Evolutionary conservation across 257 asterid species (phyloP), one percentile per base, ranked within the genome.

Genomic region (Nicotiana knightiana): DNA sequence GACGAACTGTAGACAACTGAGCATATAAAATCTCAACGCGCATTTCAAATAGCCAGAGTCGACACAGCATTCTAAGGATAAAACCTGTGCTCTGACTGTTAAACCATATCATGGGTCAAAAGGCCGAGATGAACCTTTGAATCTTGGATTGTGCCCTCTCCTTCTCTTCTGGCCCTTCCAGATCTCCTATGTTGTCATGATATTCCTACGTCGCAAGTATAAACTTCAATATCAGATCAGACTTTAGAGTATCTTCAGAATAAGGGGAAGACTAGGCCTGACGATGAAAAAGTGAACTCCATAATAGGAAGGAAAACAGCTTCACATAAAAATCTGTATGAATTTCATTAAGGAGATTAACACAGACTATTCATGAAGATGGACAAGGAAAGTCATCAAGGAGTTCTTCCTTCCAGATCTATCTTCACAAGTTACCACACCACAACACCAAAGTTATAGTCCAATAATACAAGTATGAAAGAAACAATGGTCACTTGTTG

Each of bases 111-210:
- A 51, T 15, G 63, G 13, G 13, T 73, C 83, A 89, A 82, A 96
- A 84, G 37, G 98, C 93, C 1, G 96, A 87, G 54, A 96, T 90
- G 87, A 96, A 96, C 80, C 85, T 94, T 54, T 88, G 88, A 85
- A 93, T 87, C 88, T 90, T 96, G 5, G 96, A 84, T 77, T 91
- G 98, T 18, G 92, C 92, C 85, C 96, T 93, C 84, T 96, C 99
- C 85, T 87, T 96, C 96, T 96, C 98, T 86, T 96, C 99, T 30
- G 98, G 98, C 13, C 99, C 99, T 51, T 91, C 97, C 78, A 94
- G 93, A 86, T 96, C 99, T 17, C 99, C 99, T 24, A 94, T 93
- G 78, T 93, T 89, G 91, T 93, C 97, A 30, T 93, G 97, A 84
- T 93, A 96, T 88, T 96, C 98, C 98, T 94, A 92, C 21, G 2